Conservation (phyloP, 2,329 filamentous ascomycete species). For the Fusarium coffeatum region DNA sequence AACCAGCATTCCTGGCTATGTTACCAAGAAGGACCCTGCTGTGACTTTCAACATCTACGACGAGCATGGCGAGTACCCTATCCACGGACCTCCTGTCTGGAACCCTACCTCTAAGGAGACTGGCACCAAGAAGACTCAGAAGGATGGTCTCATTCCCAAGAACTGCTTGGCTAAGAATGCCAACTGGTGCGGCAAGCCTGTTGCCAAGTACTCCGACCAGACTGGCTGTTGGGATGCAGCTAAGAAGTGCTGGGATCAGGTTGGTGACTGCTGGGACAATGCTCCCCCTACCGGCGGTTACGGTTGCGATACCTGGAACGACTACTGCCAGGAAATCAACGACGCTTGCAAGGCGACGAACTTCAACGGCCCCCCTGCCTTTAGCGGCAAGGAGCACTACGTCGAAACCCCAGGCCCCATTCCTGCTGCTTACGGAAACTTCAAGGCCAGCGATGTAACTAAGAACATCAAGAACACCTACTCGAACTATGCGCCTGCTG, state of each 20-base stretch:
- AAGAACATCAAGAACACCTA: slow-evolving; percentile 24
- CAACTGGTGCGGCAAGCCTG: slow-evolving; percentile 77
- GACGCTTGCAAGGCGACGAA: slow-evolving; percentile 55
- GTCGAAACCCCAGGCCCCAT: slow-evolving; percentile 50
- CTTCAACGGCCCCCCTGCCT: slow-evolving; percentile 62
- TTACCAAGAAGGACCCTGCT: slow-evolving; percentile 64
- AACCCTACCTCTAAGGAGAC: slow-evolving; percentile 50
- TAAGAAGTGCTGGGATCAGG: slow-evolving; percentile 69
- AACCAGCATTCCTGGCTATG: slow-evolving; percentile 75
- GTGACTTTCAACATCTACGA: slow-evolving; percentile 74
- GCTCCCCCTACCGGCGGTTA: slow-evolving; percentile 68
- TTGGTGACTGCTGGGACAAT: slow-evolving; percentile 67
- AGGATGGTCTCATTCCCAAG: slow-evolving; percentile 64
- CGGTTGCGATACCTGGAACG: slow-evolving; percentile 71
- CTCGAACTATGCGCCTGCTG: slow-evolving; percentile 17
- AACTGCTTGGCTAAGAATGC: slow-evolving; percentile 73
- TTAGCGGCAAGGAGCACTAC: slow-evolving; percentile 51
- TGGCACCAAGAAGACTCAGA: slow-evolving; percentile 38
- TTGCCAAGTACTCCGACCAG: slow-evolving; percentile 66
- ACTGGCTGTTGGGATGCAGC: slow-evolving; percentile 70
- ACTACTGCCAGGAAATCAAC: slow-evolving; percentile 67
- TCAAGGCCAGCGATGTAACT: slow-evolving; percentile 33
- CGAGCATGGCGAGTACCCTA: slow-evolving; percentile 62
- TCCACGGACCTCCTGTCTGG: slow-evolving; percentile 66
- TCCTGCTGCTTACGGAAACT: slow-evolving; percentile 48